Evolutionary conservation across 2,329 filamentous ascomycete species (phyloP).

Genomic region (Parastagonospora nodorum): DNA sequence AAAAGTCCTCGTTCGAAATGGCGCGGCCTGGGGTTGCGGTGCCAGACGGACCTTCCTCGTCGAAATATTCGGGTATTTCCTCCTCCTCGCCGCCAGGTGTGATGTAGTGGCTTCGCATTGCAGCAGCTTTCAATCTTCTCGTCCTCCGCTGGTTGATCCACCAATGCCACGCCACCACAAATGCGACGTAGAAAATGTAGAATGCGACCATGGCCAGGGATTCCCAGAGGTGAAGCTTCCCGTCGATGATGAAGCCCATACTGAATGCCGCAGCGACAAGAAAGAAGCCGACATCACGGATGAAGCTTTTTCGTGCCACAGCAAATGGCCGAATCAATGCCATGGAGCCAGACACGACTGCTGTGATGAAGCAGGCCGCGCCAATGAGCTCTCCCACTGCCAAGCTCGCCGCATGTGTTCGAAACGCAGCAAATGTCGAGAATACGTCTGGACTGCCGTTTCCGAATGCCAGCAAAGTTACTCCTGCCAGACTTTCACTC

Average conservation of each 20-base stretch:
- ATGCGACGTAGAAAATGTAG: conserved; percentile 85
- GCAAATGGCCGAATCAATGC: conserved; percentile 93
- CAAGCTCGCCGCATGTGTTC: conserved; percentile 94
- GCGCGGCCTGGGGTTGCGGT: conserved; percentile 50
- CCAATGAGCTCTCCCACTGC: conserved; percentile 94
- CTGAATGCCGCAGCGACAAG: conserved; percentile 84
- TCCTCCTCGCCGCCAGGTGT: conserved; percentile 64
- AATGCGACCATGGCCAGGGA: conserved; percentile 88
- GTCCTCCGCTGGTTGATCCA: conserved; percentile 68
- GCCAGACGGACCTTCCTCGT: conserved; percentile 56
- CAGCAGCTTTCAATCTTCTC: conserved; percentile 68
- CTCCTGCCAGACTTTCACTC: conserved; percentile 93
- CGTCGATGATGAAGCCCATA: conserved; percentile 85
- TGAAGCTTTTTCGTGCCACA: conserved; percentile 86
- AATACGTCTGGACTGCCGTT: conserved; percentile 99
- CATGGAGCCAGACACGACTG: conserved; percentile 96
- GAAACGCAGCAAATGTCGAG: conserved; percentile 97
- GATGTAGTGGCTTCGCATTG: conserved; percentile 76
- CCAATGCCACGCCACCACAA: conserved; percentile 94
- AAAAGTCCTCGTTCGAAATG: conserved; percentile 66
- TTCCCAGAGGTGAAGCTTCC: conserved; percentile 84
- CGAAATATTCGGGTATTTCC: conserved; percentile 58
- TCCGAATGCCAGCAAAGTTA: conserved; percentile 94
- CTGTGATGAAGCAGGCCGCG: conserved; percentile 93
- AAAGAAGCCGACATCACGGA: conserved; percentile 92